Evolutionary conservation across 75 land plant species (phyloP).

Genomic region (Cryptomeria japonica): DNA sequence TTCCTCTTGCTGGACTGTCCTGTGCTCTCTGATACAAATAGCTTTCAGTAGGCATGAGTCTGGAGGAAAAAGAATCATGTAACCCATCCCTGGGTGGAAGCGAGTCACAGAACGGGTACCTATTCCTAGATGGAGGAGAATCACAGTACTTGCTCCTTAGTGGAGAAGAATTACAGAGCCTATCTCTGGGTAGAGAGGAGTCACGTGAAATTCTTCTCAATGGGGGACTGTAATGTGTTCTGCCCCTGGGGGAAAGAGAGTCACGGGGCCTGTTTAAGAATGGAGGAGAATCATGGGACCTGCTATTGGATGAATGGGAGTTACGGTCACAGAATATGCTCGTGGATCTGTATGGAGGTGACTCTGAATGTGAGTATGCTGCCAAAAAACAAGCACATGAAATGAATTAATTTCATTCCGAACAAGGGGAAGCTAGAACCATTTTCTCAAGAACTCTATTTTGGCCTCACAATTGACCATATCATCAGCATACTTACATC

Average conservation of each 20-base stretch:
- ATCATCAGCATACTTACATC: conserved; percentile 36
- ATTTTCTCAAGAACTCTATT: neutral
- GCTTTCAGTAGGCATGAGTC: neutral
- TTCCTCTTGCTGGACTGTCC: neutral
- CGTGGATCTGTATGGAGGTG: conserved; percentile 7
- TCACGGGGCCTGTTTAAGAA: neutral
- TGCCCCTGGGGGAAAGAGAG: neutral
- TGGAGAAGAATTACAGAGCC: neutral
- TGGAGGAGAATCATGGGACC: neutral
- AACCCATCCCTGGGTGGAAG: neutral
- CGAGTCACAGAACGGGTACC: neutral
- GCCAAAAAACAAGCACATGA: conserved; percentile 17
- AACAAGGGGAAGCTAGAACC: neutral
- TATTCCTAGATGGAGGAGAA: neutral
- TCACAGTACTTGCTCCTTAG: neutral
- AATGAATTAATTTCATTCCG: neutral
- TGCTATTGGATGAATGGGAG: neutral
- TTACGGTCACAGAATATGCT: neutral
- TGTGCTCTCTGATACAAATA: neutral
- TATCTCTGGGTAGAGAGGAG: neutral
- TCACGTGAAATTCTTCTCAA: neutral
- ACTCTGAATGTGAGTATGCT: conserved; percentile 53
- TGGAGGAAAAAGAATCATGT: neutral
- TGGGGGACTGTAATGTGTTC: neutral
- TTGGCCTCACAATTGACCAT: neutral